Evolutionary conservation across 2,329 filamentous ascomycete species (phyloP).

Genomic region (Verticillium zaregamsianum): DNA sequence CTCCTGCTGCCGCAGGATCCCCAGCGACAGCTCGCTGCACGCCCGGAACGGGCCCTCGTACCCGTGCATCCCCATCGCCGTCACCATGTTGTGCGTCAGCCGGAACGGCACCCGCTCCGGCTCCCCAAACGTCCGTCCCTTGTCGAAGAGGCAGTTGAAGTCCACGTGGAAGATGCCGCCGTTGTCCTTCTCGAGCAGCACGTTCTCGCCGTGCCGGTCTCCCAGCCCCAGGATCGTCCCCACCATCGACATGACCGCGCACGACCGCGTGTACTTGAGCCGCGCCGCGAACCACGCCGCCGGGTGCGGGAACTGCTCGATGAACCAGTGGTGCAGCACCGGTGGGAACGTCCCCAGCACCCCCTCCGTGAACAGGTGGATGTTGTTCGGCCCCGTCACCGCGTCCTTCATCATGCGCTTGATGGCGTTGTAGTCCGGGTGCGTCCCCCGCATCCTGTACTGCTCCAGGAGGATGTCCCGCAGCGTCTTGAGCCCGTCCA

Average conservation of each 20-base stretch:
- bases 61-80: slow-evolving; percentile 92
- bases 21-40: slow-evolving; percentile 83
- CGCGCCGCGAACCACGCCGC: slow-evolving; percentile 88
- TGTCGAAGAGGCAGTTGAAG: slow-evolving; percentile 99
- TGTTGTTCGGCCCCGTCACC: slow-evolving; percentile 51
- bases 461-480: slow-evolving; percentile 82
- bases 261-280: slow-evolving; percentile 85
- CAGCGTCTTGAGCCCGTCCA: slow-evolving; percentile 90
- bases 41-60: slow-evolving; percentile 91
- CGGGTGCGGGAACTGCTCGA: slow-evolving; percentile 90
- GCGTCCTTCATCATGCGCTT: slow-evolving; percentile 61
- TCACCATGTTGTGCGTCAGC: slow-evolving; percentile 96
- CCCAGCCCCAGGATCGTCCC: slow-evolving; percentile 91
- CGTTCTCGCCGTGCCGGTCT: slow-evolving; percentile 95
- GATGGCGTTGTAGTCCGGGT: slow-evolving; percentile 66
- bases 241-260: slow-evolving; percentile 99
- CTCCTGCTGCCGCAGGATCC: slow-evolving; percentile 81
- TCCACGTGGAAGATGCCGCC: slow-evolving; percentile 96
- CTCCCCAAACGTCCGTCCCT: slow-evolving; percentile 90
- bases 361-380: slow-evolving; percentile 65
- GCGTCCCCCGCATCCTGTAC: slow-evolving; percentile 71
- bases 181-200: slow-evolving; percentile 88
- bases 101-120: slow-evolving; percentile 95
- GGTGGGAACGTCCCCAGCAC: slow-evolving; percentile 68
- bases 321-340: slow-evolving; percentile 90